Evolutionary conservation across 345 rosid species (phyloP).

Genomic region (Syzygium jambos): DNA sequence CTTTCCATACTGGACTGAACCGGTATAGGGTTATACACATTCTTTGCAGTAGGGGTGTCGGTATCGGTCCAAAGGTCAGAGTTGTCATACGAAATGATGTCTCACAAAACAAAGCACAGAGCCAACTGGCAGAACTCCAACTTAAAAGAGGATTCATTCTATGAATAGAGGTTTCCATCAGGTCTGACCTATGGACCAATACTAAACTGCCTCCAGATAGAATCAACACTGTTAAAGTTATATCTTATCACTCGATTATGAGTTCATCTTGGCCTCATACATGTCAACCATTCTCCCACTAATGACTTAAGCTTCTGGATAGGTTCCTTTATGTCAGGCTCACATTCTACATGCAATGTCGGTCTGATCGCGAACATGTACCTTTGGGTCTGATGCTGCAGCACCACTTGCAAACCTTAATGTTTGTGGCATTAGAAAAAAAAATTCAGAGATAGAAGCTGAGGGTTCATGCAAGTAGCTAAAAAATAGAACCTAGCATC

Average conservation of each 20-base stretch:
- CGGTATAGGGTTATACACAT: not conserved
- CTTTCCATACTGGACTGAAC: not conserved
- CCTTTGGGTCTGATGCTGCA: not conserved
- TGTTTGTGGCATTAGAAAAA: not conserved
- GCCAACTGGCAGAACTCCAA: not conserved
- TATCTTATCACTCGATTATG: not conserved
- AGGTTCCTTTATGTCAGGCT: not conserved
- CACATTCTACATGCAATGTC: not conserved
- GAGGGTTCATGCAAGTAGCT: not conserved
- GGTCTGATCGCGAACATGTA: not conserved
- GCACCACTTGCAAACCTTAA: not conserved
- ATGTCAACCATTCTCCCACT: not conserved
- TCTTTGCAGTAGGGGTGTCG: not conserved
- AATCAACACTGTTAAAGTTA: not conserved
- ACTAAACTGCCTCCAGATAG: not conserved
- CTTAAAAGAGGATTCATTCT: not conserved
- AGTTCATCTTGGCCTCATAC: not conserved
- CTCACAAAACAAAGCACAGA: not conserved
- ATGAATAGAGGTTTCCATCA: not conserved
- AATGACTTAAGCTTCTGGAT: not conserved
- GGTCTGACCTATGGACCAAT: not conserved
- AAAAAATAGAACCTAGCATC: not conserved
- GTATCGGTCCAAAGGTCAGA: not conserved
- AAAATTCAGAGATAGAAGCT: not conserved
- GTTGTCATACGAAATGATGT: not conserved